phyloP scores from a whole-genome alignment of 345 rosid species.

The Zanthoxylum bungeanum region DNA sequence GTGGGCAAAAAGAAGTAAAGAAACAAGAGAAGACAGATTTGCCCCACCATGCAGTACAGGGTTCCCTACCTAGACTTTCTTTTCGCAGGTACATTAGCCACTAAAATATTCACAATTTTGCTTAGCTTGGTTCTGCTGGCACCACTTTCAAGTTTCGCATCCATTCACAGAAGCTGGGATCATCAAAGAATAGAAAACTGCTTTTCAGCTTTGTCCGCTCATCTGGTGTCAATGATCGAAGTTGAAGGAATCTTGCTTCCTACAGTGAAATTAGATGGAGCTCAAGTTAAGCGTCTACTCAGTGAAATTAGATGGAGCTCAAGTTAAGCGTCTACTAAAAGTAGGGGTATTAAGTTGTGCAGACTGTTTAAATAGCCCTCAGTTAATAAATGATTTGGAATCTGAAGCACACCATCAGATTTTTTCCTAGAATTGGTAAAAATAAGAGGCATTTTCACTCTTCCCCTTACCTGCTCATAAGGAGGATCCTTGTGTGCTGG shows the following conservation, averaged over 20 bases:
- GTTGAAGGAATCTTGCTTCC: conserved; percentile 96
- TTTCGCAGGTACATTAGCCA: background rate
- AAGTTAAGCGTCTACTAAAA: background rate
- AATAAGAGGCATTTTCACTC: background rate
- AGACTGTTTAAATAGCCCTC: background rate
- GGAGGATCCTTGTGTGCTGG: conserved; percentile 99
- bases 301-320: too few relatives aligned
- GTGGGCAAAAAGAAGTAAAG: background rate
- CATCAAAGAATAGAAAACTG: conserved; percentile 84
- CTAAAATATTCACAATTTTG: too few relatives aligned
- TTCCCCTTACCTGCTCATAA: conserved; percentile 70
- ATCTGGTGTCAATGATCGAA: conserved; percentile 59
- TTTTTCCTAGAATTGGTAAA: background rate
- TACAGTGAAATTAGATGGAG: conserved; percentile 38
- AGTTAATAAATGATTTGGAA: background rate
- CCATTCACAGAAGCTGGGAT: conserved; percentile 95
- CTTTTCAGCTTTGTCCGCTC: conserved; percentile 71
- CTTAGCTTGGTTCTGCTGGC: conserved; percentile 68
- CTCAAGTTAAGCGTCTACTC: too few relatives aligned
- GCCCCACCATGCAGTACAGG: background rate
- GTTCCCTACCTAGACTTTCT: background rate
- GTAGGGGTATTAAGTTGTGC: background rate
- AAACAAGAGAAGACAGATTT: too few relatives aligned
- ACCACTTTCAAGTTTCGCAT: conserved; percentile 72
- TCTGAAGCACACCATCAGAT: background rate